Percentiles rank a stretch among this genome's conserved stretches.
Evolutionary conservation across 139 green algal species (phyloP).

Genomic region (Penium margaritaceum): DNA sequence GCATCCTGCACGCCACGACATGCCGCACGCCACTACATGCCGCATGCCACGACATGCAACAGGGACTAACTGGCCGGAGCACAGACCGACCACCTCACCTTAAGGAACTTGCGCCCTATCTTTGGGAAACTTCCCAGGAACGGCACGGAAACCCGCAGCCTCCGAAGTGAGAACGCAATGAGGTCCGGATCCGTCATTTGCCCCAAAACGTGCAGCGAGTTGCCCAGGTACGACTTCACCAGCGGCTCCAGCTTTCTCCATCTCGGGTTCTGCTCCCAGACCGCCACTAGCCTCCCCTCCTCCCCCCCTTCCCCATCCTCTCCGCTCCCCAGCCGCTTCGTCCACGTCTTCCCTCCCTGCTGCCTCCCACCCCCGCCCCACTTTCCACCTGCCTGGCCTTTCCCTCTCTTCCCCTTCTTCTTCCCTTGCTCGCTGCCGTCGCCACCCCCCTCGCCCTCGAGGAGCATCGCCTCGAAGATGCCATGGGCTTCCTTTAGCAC

Average conservation of each 20-base stretch:
- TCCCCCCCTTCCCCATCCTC: not conserved
- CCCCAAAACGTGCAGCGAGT: conserved; percentile 81
- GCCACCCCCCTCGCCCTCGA: no score
- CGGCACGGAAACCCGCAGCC: conserved; percentile 58
- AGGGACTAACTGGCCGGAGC: no score
- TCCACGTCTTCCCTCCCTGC: conserved; percentile 1
- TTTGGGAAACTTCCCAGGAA: conserved; percentile 67
- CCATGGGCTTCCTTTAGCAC: conserved; percentile 70
- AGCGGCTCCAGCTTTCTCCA: conserved; percentile 75
- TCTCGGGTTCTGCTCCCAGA: conserved; percentile 3
- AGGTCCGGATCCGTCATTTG: conserved; percentile 50
- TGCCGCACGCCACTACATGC: no score
- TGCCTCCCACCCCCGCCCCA: not conserved
- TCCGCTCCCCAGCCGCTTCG: no score
- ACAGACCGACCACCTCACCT: no score
- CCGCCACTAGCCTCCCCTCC: conserved; percentile 2
- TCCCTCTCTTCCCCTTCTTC: not conserved
- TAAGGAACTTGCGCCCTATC: conserved; percentile 63
- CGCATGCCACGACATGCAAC: no score
- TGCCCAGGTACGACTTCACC: conserved; percentile 82
- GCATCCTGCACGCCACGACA: no score
- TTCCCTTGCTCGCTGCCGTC: not conserved
- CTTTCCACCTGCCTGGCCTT: not conserved
- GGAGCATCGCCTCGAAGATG: conserved; percentile 66
- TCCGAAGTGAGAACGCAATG: conserved; percentile 66